Percentiles rank a stretch among this genome's conserved stretches.
Evolutionary conservation across 2,329 filamentous ascomycete species (phyloP).

Genomic region (Chaetomiaceae sp.): DNA sequence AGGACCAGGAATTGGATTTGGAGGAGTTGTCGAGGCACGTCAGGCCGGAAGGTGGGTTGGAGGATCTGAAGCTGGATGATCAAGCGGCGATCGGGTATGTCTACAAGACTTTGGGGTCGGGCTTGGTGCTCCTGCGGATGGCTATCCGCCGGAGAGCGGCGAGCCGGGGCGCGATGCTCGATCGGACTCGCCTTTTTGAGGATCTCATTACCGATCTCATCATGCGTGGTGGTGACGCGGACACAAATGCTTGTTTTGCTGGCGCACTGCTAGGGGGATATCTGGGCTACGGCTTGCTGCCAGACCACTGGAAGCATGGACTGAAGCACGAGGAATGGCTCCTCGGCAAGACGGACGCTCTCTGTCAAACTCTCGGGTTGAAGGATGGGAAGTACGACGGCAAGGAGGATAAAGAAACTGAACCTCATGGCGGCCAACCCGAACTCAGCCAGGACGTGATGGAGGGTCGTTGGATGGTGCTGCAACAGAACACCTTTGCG

Average conservation of each 20-base stretch:
- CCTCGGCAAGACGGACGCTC: constrained; percentile 39
- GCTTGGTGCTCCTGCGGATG: constrained; percentile 41
- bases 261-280: constrained; percentile 47
- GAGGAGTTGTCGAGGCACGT: constrained; percentile 41
- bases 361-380: constrained; percentile 39
- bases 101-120: constrained; percentile 49
- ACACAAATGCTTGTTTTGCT: constrained; percentile 51
- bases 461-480: constrained; percentile 26
- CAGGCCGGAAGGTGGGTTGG: constrained; percentile 32
- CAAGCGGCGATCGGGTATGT: constrained; percentile 47
- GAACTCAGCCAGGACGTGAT: constrained; percentile 37
- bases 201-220: constrained; percentile 44
- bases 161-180: constrained; percentile 15
- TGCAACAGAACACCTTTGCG: constrained; percentile 17
- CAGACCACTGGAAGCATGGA: constrained; percentile 46
- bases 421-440: constrained; percentile 39
- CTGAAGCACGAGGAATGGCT: constrained; percentile 44
- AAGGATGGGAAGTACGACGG: constrained; percentile 33
- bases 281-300: constrained; percentile 43
- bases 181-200: constrained; percentile 38
- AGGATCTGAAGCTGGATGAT: constrained; percentile 43
- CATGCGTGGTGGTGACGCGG: constrained; percentile 50
- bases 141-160: constrained; percentile 36
- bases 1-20: constrained; percentile 34
- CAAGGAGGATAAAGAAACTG: constrained; percentile 38